Base-by-base conservation (phyloP, 2,329 filamentous ascomycete genomes). In the Claviceps spartinae region DNA sequence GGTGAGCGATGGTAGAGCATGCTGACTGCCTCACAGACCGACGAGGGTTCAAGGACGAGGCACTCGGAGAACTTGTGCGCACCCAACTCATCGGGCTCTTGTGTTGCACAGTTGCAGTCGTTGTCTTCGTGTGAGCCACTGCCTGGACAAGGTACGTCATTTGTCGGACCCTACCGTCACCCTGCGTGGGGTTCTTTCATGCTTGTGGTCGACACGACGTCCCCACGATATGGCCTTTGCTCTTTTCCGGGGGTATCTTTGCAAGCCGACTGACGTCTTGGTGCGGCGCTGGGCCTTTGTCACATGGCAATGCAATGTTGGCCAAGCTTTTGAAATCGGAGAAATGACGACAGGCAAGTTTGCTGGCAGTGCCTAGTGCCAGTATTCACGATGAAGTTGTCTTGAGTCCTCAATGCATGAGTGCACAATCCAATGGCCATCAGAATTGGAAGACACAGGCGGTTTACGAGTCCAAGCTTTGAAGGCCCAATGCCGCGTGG, bases 61-160 rank as follows among this genome's bases (percentile, higher is more conserved):
- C 18, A 36, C 16, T 37, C 30, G 30, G 30, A 34, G 9, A 34
- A 34, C 30, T 34, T 34, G 30, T 34, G 30, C 30, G 30, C 9
- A 11, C 9, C 30, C 26, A 30, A 30, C 30, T 34, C 30, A 34
- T 34, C 30, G 30, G 11, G 30, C 30, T 34, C 30, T 34, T 46
- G 44, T 16, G 11, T 24, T 34, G n/a, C n/a, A n/a, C n/a, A n/a
- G n/a, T n/a, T n/a, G 7, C 14, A 7, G 14, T 4, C 38, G 36
- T 38, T 43, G 3, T 43, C 41, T 14, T 22, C 16, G 11, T 24
- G 41, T 11, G 20, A 18, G 38, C 14, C 38, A 22, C 40, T 41
- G 3, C 40, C 3, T 18, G n/a, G n/a, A 41, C 48, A 49, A 20
- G n/a, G 20, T 43, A 49, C 48, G 48, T 49, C 48, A 49, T 49